Evolutionary conservation across 192 early-diverging fungal species (phyloP), one percentile per base, ranked within the genome.

Genomic region (Mortierella antarctica): DNA sequence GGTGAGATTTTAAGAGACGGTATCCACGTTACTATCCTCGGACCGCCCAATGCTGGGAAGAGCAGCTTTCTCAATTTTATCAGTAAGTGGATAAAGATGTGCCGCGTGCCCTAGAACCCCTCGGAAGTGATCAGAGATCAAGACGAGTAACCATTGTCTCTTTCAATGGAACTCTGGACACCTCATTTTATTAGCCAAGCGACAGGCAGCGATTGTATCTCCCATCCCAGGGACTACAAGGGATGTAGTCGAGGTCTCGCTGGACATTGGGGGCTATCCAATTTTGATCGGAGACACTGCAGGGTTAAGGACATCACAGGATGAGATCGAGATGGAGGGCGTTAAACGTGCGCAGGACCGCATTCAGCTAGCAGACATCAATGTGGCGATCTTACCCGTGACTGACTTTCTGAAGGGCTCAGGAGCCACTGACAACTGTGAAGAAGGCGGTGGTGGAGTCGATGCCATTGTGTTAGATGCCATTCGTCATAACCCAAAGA

Each of bases 11-110:
- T 95, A 47, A 82, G 93, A 17, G 84, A 82, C 72, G 93, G 93
- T n/a, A 86, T 93, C 20, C 78, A 88, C 39, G 84, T 93, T 45
- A 85, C 92, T 7, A 91, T 95, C 50, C 82, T 91, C 4, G 93
- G 93, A 0, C 92, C 92, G 44, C 92, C 92, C 8, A 95, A 95
- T 75, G 89, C 92, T 18, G 93, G 93, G 13, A 93, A 95, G 70
- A 93, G 92, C 67, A 91, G 88, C 9, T 82, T 95, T 56, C 70
- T 95, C 0, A 95, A 95, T 63, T 79, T 74, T 57, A 77, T 91
- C 41, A 88, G 89, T 89, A 85, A 71, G 74, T 67, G 31, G 31
- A 31, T 31, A 31, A 31, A 31, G 1, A 31, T 31, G 31, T 31
- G 31, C 31, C 31, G 31, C 31, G 31, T n/a, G 31, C 31, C 31